Percentiles rank a stretch among this genome's conserved stretches.
Evolutionary conservation across 208 protist genomes (phyloP).

Genomic region (Acanthamoeba lenticulata): DNA sequence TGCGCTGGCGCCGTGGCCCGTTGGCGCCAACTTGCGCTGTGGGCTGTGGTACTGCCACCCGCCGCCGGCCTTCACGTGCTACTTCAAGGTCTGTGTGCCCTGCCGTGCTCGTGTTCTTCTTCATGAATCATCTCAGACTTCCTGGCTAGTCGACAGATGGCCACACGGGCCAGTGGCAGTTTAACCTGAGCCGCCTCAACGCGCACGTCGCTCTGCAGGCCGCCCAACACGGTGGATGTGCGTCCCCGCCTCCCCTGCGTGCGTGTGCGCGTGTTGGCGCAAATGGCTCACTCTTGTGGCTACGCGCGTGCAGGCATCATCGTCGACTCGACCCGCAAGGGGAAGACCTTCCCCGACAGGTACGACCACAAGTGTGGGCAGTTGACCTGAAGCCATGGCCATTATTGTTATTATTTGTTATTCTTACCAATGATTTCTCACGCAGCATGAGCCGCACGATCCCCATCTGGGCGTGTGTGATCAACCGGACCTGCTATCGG

Average conservation of each 20-base stretch:
- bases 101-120: not conserved
- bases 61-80: constrained; percentile 27
- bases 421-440: not conserved
- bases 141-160: constrained; percentile 7
- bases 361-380: not conserved
- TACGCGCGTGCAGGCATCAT: too few relatives aligned
- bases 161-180: constrained; percentile 47
- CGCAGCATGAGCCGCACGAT: constrained; percentile 56
- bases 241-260: not conserved
- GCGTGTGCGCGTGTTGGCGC: not conserved
- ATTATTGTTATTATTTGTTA: not conserved
- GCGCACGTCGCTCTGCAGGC: not conserved
- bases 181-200: constrained; percentile 59
- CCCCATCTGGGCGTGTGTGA: constrained; percentile 61
- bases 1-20: not conserved
- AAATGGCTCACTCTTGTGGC: too few relatives aligned
- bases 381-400: not conserved
- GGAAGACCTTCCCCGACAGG: constrained; percentile 39
- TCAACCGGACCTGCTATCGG: constrained; percentile 9
- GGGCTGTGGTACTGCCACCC: constrained; percentile 61
- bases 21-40: constrained; percentile 43
- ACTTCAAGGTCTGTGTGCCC: constrained; percentile 30
- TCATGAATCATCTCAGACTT: not conserved
- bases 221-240: constrained; percentile 27
- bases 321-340: constrained; percentile 45